Evolutionary conservation across 164 flowering plant species (phyloP).

Genomic region (Buxus sempervirens): DNA sequence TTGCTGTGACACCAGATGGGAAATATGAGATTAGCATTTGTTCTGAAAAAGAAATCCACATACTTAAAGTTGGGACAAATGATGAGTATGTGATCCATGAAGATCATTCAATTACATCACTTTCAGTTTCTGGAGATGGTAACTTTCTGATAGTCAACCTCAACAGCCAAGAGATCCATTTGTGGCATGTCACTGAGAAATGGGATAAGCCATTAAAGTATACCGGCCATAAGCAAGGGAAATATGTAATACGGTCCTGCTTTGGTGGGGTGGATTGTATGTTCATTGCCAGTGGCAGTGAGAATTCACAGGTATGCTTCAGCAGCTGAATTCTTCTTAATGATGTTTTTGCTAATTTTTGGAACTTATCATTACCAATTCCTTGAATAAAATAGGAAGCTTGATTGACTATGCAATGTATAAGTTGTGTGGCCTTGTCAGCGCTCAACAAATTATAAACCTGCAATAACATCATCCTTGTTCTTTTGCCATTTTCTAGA

Average conservation of each 20-base stretch:
- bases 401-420: not conserved
- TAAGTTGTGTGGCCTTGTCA: not conserved
- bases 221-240: constrained; percentile 69
- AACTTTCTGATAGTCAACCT: constrained; percentile 68
- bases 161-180: constrained; percentile 81
- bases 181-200: constrained; percentile 75
- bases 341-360: not conserved
- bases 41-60: constrained; percentile 65
- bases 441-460: not conserved
- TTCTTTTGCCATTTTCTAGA: no score
- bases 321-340: not conserved
- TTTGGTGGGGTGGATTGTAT: constrained; percentile 70
- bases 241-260: constrained; percentile 85
- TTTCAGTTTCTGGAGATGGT: constrained; percentile 69
- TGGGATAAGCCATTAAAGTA: constrained; percentile 52
- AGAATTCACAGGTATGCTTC: constrained; percentile 74
- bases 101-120: constrained; percentile 70
- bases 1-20: constrained; percentile 83
- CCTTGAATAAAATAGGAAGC: not conserved
- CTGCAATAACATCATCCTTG: no score
- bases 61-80: constrained; percentile 52
- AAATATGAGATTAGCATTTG: constrained; percentile 57
- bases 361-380: no score
- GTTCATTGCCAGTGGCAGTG: constrained; percentile 94
- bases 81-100: constrained; percentile 61